These are phyloP conservation scores for Phytophthora pistaciae DNA, from an alignment of 352 stramenopile genomes.

Conservation along the genomic window DNA sequence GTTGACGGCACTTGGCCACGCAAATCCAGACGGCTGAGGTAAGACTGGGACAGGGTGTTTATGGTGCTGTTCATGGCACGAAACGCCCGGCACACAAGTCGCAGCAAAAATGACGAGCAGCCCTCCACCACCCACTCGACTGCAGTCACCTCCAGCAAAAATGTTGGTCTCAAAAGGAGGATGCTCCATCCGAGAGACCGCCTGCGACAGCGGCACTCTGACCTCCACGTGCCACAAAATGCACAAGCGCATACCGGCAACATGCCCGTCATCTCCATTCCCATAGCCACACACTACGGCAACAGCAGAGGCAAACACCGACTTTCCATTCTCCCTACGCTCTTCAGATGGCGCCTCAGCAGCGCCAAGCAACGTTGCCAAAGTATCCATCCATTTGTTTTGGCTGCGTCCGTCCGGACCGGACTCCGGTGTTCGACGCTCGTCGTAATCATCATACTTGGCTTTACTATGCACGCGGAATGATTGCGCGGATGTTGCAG, in stretches of 20 bases:
- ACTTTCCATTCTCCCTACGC: neutral
- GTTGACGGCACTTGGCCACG: conserved; percentile 14
- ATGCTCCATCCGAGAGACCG: neutral
- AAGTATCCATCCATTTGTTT: neutral
- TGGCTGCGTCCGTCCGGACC: neutral
- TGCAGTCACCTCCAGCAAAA: neutral
- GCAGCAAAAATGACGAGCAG: no score
- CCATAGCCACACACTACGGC: neutral
- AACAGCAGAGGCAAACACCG: neutral
- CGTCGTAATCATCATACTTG: conserved; percentile 11
- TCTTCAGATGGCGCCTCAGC: neutral
- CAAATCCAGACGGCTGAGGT: conserved; percentile 14
- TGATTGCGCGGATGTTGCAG: conserved; percentile 24
- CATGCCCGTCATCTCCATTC: neutral
- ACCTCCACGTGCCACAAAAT: neutral
- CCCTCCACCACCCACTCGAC: no score
- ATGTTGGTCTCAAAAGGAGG: conserved; percentile 8
- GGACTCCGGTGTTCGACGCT: neutral
- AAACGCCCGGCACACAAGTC: conserved; percentile 12
- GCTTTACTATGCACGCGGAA: conserved; percentile 23
- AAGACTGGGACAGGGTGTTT: conserved; percentile 12
- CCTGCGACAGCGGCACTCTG: neutral
- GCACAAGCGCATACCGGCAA: neutral
- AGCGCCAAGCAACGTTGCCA: neutral
- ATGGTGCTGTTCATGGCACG: neutral